Base-by-base conservation (phyloP, 2,329 filamentous ascomycete species). In the Fusarium pseudocircinatum region DNA sequence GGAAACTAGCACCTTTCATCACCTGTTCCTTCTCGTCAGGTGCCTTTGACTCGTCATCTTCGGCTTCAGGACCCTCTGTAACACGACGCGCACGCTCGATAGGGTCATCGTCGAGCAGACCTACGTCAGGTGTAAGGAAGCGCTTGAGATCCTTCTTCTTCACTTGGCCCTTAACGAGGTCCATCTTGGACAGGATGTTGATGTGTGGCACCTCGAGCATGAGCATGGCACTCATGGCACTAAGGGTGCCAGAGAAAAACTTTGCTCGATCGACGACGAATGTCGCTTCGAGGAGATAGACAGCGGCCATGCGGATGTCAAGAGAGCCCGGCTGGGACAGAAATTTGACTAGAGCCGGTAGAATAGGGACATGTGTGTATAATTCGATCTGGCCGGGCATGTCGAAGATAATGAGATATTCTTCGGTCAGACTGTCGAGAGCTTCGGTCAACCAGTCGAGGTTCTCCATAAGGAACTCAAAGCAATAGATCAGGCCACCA, bases 311-410 rank as follows among this genome's bases (percentile, higher is more conserved):
- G 78, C 93, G 94, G 80, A 98, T 93, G 82, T 97, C 96, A 75
- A 98, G 87, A 26, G 92, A 89, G 14, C 95, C 95, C 16, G 91
- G 87, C 71, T 93, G 90, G 46, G 92, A 94, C 58, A 98, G 88
- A 80, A 94, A 94, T 78, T 92, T 92, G 74, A 96, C 91, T 53
- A 99, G 89, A 26, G 91, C 90, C 2, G 96, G 96, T 37, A 99
- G 86, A 74, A 99, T 93, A 43, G 96, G 96, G 39, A 98, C 93
- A 81, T 99, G 96, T 6, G 96, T 98, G 85, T 98, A 99, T 20
- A 99, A 90, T 84, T 99, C 96, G 82, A 99, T 98, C 85, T 99
- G 96, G 64, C 96, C 96, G 1, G 96, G 96, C 93, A 98, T 98
- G 84, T 99, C 96, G 84, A 99, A 95, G 72, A 99, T 93, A 82